Base-by-base conservation (phyloP, 1,139 yeast species). In the Kodamaea sp. region DNA sequence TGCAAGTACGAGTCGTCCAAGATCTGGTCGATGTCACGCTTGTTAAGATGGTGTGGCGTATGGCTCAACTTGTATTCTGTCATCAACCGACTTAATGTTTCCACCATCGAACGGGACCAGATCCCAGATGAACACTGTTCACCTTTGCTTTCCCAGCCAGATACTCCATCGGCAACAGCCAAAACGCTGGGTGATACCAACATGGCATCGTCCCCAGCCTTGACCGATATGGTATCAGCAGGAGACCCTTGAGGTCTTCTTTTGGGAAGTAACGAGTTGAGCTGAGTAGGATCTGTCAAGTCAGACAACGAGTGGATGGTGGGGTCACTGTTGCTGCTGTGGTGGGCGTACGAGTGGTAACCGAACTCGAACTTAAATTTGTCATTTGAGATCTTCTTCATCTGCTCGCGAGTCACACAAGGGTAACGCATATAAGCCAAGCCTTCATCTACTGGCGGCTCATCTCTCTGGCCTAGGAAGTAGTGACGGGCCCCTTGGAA, bases 121-220 rank as follows among this genome's bases (percentile, higher is more conserved):
- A 76, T 61, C 1, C 82, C 80, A 7, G 71, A 63, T 44, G 69
- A 51, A 46, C 75, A 39, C 54, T 73, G 61, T 46, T 58, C 59
- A 2, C 38, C 43, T 43, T 69, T 54, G 46, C 69, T 55, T 59
- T 73, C 76, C 83, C 83, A 78, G 3, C 81, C 81, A 19, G 78
- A 70, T 7, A 78, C 80, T 0, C 83, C 83, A 50, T 78, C 83
- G 2, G 83, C 83, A 7, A 78, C 68, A 1, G 78, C 83, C 34
- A 78, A 48, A 19, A 77, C 68, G 6, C 76, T 66, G 1, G 80
- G 78, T 3, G 80, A 73, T 3, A 75, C 75, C 29, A 78, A 57
- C 76, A 76, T 73, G n/a, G 83, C 80, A 49, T 78, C 83, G 43
- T 78, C 83, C 1, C 83, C 83, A 8, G 77, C 77, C 43, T 71